Percentiles rank a stretch among this genome's conserved stretches.
These are phyloP conservation scores for Balamuthia mandrillaris DNA, from an alignment of 208 protist species.

Conservation along the genomic window DNA sequence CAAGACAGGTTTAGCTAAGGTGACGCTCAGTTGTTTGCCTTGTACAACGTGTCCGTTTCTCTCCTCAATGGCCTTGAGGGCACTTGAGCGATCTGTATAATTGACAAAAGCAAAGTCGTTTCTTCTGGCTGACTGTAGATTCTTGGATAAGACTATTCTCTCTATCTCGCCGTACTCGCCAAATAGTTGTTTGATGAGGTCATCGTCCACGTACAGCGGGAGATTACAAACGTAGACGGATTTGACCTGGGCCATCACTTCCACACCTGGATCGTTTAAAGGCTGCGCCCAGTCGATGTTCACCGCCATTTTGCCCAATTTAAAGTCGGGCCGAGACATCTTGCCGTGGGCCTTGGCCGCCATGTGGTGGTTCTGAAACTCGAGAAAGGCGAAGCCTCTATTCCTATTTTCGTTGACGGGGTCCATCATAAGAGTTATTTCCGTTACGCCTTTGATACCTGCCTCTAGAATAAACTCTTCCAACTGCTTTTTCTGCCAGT, in stretches of 20 bases:
- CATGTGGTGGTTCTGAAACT: constrained; percentile 20
- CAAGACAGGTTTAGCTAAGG: constrained; percentile 2
- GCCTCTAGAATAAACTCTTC: neutral
- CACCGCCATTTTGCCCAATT: neutral
- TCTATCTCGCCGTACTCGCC: constrained; percentile 29
- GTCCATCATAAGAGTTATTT: neutral
- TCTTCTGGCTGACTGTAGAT: neutral
- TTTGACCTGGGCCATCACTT: constrained; percentile 31
- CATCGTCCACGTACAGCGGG: neutral
- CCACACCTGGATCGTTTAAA: neutral
- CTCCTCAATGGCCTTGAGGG: constrained; percentile 2
- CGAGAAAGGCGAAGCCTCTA: neutral
- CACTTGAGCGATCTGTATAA: neutral
- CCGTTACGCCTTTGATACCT: neutral
- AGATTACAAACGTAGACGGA: constrained; percentile 26
- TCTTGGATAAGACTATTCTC: constrained; percentile 24
- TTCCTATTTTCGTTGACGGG: neutral
- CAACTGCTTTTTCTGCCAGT: neutral
- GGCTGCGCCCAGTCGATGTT: constrained; percentile 16
- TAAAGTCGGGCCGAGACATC: constrained; percentile 10
- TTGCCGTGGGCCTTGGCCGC: constrained; percentile 16
- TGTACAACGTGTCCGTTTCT: neutral
- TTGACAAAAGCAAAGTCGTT: constrained; percentile 32
- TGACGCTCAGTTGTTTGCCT: neutral
- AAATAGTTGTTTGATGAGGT: neutral